Conservation (phyloP, 2,329 filamentous ascomycete genomes). For the Juglanconis oblonga region DNA sequence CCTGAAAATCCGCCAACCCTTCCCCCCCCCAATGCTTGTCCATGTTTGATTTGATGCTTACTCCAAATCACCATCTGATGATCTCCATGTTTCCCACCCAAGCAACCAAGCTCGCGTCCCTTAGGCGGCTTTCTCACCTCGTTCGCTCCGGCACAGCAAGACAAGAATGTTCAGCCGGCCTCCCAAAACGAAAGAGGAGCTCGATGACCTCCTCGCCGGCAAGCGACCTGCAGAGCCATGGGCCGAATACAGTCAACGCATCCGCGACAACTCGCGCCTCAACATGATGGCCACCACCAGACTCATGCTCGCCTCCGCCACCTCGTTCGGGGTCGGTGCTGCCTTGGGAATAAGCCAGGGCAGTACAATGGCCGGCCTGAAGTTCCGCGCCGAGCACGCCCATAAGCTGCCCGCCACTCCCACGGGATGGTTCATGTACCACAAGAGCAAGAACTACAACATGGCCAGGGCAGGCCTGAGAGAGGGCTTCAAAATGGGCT, state of each 20-base stretch:
- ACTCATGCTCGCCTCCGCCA: slow-evolving; percentile 60
- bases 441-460: slow-evolving; percentile 96
- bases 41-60: no score
- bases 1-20: neutral
- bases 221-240: neutral
- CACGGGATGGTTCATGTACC: slow-evolving; percentile 95
- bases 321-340: slow-evolving; percentile 68
- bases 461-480: slow-evolving; percentile 72
- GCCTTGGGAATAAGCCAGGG: slow-evolving; percentile 70
- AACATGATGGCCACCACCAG: slow-evolving; percentile 14
- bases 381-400: slow-evolving; percentile 93
- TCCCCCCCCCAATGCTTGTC: no score
- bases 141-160: neutral
- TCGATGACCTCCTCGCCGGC: slow-evolving; percentile 4
- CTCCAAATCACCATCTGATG: neutral
- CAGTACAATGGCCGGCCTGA: slow-evolving; percentile 69
- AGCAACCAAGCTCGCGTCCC: neutral
- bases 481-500: slow-evolving; percentile 75
- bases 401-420: slow-evolving; percentile 83
- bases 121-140: no score
- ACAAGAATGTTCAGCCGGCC: slow-evolving; percentile 6
- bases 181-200: slow-evolving; percentile 10
- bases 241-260: slow-evolving; percentile 1
- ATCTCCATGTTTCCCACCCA: neutral
- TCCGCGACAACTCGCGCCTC: slow-evolving; percentile 14